Evolutionary conservation across 176 grass and related monocot genomes (phyloP), one percentile per base, ranked within the genome.

Genomic region (Stipa capillata): DNA sequence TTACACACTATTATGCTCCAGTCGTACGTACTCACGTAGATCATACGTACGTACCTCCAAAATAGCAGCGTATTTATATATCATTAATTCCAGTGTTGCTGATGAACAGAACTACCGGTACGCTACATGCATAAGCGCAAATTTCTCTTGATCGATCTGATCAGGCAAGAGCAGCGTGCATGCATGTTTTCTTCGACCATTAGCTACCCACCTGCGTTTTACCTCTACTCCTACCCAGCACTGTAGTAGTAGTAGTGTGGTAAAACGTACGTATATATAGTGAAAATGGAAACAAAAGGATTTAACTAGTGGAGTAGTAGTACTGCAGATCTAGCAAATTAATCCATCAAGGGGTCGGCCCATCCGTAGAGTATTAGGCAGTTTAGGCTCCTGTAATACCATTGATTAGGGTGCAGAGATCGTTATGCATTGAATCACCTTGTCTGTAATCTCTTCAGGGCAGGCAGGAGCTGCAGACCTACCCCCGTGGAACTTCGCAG

Each of bases 391-490:
- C 35, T 35, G 56, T 49, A 44, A 63, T 24, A 28, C 23, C 71
- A 65, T 65, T 72, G 47, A 87, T 78, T 32, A 64, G 40, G 64
- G 35, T 11, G 54, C 55, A 65, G 65, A 78, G 36, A 78, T 65
- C 36, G 47, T 78, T 78, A 57, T 24, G 37, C 73, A 87, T 78
- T 87, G 51, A 83, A 83, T 12, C 21, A 73, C 35, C 55, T 16
- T 78, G 70, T 51, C 84, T 68, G 49, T 39, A 77, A 28, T 47
- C 3, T 87, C 23, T 57, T 78, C 35, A 20, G 40, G 7, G 16
- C 28, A 12, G 41, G 18, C 28, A 27, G 10, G 41, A 14, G 40
- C 39, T 47, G 28, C 44, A n/a, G n/a, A n/a, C n/a, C n/a, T n/a
- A n/a, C n/a, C n/a, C n/a, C n/a, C n/a, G n/a, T n/a, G n/a, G n/a